Percentiles rank a stretch among this genome's conserved stretches.
phyloP scores from a whole-genome alignment of 495 filamentous ascomycete genomes.

The Penicillium taxi region DNA sequence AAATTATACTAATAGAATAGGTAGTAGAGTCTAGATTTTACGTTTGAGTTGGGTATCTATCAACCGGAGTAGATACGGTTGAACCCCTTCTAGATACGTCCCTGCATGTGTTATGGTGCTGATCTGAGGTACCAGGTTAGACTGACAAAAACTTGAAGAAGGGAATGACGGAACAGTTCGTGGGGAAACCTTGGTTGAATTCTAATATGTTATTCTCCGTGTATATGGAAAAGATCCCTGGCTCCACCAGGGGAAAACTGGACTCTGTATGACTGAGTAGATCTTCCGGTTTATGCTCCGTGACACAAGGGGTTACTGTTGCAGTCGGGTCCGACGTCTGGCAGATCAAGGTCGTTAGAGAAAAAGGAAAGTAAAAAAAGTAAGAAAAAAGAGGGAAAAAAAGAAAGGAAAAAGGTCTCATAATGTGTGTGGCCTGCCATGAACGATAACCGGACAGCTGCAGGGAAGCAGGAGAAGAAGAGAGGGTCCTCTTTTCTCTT shows the following conservation, averaged over 20 bases:
- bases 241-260: background rate
- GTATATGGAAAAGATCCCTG: slow-evolving; percentile 6
- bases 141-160: too few species aligned
- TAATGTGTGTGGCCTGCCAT: slow-evolving; percentile 7
- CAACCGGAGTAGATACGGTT: too few species aligned
- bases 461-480: slow-evolving; percentile 9
- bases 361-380: too few species aligned
- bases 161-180: too few species aligned
- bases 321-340: slow-evolving; percentile 9
- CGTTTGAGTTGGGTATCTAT: too few species aligned
- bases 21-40: too few species aligned
- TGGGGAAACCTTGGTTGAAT: too few species aligned
- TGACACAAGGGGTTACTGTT: slow-evolving; percentile 24
- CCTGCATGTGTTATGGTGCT: slow-evolving; percentile 7
- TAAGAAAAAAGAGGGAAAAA: too few species aligned
- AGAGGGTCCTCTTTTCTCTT: background rate
- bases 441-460: slow-evolving; percentile 15
- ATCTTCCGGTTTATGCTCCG: slow-evolving; percentile 21
- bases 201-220: slow-evolving; percentile 21
- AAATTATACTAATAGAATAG: too few species aligned
- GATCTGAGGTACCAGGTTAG: too few species aligned
- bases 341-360: slow-evolving; percentile 9
- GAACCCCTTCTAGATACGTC: slow-evolving; percentile 5
- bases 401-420: too few species aligned
- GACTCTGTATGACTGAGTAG: slow-evolving; percentile 11